Conservation (phyloP, 345 rosid species). For the Rhodamnia rubescens region DNA sequence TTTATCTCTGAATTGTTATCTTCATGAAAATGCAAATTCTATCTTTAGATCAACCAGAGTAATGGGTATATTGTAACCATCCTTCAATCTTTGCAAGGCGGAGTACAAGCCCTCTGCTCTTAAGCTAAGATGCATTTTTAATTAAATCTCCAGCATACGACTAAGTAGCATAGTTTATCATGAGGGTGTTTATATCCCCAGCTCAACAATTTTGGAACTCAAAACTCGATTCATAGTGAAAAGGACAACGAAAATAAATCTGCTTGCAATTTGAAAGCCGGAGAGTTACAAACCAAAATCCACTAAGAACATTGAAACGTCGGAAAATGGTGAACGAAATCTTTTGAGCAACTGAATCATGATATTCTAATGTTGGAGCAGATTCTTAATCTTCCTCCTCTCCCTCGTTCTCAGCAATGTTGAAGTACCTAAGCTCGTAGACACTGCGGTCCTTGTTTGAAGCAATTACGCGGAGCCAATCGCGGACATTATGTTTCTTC, state of each 20-base stretch:
- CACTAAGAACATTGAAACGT: background rate
- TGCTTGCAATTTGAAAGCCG: background rate
- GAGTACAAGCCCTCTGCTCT: background rate
- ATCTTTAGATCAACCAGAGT: background rate
- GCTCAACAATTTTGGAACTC: background rate
- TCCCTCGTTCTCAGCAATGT: conserved; percentile 91
- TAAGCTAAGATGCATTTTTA: background rate
- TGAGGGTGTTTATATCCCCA: background rate
- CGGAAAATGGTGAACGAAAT: background rate
- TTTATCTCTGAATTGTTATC: background rate
- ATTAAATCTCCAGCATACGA: background rate
- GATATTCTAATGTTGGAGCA: background rate
- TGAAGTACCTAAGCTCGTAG: conserved; percentile 88
- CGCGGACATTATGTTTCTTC: conserved; percentile 91
- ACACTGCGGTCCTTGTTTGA: conserved; percentile 77
- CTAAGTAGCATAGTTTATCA: background rate
- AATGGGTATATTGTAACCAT: background rate
- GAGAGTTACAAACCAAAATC: background rate
- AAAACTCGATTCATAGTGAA: background rate
- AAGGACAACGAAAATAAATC: background rate
- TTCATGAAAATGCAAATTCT: background rate
- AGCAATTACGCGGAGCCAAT: conserved; percentile 90
- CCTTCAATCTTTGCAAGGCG: background rate
- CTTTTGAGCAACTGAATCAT: background rate
- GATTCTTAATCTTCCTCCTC: conserved; percentile 67